Conservation (phyloP, 106 monocot genomes). For the Posidonia australis region DNA sequence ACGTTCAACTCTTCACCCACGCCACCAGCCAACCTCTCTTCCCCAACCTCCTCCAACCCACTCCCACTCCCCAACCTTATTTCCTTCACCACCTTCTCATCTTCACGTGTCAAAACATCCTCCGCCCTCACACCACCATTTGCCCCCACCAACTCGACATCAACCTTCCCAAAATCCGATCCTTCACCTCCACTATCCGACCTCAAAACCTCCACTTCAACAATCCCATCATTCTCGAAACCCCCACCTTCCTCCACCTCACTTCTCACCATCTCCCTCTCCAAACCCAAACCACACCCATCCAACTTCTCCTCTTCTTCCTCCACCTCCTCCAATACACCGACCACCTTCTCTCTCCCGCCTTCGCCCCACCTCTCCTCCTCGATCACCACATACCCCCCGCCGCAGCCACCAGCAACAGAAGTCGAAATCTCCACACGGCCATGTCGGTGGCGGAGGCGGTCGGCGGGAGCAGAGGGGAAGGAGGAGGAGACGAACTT, state of each 20-base stretch:
- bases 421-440: not conserved
- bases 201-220: not conserved
- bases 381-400: not conserved
- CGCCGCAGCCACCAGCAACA: constrained; percentile 1
- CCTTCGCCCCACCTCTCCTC: not conserved
- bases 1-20: not conserved
- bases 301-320: no score
- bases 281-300: no score
- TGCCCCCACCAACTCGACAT: not conserved
- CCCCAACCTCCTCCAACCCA: not conserved
- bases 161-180: not conserved
- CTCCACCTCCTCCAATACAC: not conserved
- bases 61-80: no score
- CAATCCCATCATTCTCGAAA: not conserved
- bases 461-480: not conserved
- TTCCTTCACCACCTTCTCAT: not conserved
- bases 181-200: not conserved
- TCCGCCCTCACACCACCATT: not conserved
- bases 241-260: not conserved
- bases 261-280: no score
- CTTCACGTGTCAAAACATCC: no score
- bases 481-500: constrained; percentile 3
- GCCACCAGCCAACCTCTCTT: not conserved
- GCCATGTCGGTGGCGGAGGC: not conserved
- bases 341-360: not conserved